phyloP scores from a whole-genome alignment of 345 rosid genomes.

The Chamaenerion angustifolium region DNA sequence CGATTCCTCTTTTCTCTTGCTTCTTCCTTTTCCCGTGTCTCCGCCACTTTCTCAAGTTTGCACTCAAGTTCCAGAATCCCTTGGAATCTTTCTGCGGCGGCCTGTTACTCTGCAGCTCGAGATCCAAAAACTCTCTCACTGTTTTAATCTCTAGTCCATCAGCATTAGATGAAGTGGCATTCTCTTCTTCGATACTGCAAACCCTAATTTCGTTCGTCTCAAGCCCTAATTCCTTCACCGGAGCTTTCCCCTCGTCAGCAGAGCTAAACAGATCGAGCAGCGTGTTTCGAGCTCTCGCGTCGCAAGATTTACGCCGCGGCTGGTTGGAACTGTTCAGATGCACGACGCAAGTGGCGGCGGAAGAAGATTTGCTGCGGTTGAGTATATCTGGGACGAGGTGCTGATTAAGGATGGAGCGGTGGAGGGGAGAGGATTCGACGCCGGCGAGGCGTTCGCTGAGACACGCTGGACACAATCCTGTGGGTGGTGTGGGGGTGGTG shows the following conservation, averaged over 20 bases:
- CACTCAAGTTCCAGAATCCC: conserved; percentile 37
- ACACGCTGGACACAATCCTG: conserved; percentile 58
- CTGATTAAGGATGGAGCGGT: conserved; percentile 14
- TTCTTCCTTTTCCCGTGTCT: conserved; percentile 20
- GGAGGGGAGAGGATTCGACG: conserved; percentile 24
- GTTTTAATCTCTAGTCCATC: conserved; percentile 35
- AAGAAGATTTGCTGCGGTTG: conserved; percentile 41
- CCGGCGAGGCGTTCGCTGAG: conserved; percentile 72
- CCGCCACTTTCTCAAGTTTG: conserved; percentile 41
- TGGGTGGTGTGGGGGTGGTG: conserved; percentile 27
- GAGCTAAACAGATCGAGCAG: conserved; percentile 24
- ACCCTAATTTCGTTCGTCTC: conserved; percentile 3
- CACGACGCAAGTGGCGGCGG: conserved; percentile 14
- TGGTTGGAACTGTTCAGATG: conserved; percentile 15
- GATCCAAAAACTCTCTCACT: conserved; percentile 60
- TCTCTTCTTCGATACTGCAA: not conserved
- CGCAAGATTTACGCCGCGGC: conserved; percentile 49
- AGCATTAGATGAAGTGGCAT: not conserved
- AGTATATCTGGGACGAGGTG: conserved; percentile 19
- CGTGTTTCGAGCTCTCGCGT: conserved; percentile 20
- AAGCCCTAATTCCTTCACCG: conserved; percentile 5
- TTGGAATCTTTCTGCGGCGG: conserved; percentile 10
- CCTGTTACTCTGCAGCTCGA: conserved; percentile 33
- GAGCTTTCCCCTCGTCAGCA: conserved; percentile 12
- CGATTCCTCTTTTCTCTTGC: conserved; percentile 4